phyloP scores from a whole-genome alignment of 768 basidiomycete species.

The Lentinula lateritia region DNA sequence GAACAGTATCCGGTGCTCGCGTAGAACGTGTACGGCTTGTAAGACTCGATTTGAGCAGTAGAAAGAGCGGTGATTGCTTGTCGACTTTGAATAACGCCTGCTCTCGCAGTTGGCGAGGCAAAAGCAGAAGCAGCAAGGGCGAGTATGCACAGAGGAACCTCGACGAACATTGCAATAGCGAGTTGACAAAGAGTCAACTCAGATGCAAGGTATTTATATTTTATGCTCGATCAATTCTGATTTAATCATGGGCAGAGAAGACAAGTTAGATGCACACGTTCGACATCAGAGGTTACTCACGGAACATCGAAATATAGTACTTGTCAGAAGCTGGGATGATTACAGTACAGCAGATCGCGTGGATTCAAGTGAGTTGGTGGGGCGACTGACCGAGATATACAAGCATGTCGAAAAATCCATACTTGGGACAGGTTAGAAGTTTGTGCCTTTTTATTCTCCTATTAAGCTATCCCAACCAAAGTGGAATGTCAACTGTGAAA shows the following conservation, averaged over 20 bases:
- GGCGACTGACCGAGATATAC: background rate
- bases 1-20: slow-evolving; percentile 34
- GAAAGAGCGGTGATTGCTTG: slow-evolving; percentile 1
- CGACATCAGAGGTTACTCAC: background rate
- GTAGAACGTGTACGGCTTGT: slow-evolving; percentile 27
- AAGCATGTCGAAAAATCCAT: too few species aligned
- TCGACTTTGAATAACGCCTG: background rate
- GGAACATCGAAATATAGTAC: background rate
- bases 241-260: background rate
- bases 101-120: background rate
- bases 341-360: background rate
- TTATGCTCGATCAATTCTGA: background rate
- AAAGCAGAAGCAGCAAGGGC: background rate
- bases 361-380: background rate
- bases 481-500: too few species aligned
- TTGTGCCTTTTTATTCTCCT: too few species aligned
- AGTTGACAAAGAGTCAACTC: background rate
- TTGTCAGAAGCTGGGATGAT: background rate
- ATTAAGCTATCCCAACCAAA: too few species aligned
- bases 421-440: too few species aligned
- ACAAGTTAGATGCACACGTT: background rate
- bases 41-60: slow-evolving; percentile 21
- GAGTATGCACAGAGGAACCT: background rate
- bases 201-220: background rate
- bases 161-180: background rate